Conservation (phyloP, 2,329 filamentous ascomycete species). For the Chaetomiaceae sp. region DNA sequence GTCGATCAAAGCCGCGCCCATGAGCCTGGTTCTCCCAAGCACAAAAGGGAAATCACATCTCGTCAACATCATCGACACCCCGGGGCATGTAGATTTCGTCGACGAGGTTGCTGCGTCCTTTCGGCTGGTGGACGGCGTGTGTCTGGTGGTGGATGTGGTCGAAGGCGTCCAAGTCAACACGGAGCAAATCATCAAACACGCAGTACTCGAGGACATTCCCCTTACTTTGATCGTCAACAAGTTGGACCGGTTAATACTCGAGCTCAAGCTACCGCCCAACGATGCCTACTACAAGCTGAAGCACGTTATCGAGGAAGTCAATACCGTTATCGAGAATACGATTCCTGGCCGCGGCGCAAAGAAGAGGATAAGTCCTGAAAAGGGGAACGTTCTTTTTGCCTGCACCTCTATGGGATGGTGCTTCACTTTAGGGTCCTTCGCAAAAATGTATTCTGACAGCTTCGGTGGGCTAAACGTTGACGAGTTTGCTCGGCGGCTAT, state of each 20-base stretch:
- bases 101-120: conserved; percentile 91
- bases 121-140: conserved; percentile 84
- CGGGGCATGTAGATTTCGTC: conserved; percentile 96
- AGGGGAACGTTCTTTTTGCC: conserved; percentile 96
- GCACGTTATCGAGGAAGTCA: conserved; percentile 97
- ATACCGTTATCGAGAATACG: conserved; percentile 87
- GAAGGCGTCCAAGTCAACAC: conserved; percentile 99
- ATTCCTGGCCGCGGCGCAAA: conserved; percentile 75
- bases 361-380: conserved; percentile 84
- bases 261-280: conserved; percentile 86
- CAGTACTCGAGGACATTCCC: conserved; percentile 82
- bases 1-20: conserved; percentile 88
- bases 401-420: conserved; percentile 94
- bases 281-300: conserved; percentile 99
- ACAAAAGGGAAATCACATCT: conserved; percentile 93
- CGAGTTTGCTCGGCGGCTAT: conserved; percentile 81
- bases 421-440: conserved; percentile 90
- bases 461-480: conserved; percentile 76
- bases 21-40: conserved; percentile 85
- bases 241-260: conserved; percentile 90
- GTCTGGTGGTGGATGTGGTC: conserved; percentile 90
- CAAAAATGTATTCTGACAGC: conserved; percentile 90
- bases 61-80: conserved; percentile 91
- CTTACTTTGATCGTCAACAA: conserved; percentile 93
- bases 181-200: conserved; percentile 95